phyloP scores from a whole-genome alignment of 106 monocot species.

The Xerophyta viscosa region DNA sequence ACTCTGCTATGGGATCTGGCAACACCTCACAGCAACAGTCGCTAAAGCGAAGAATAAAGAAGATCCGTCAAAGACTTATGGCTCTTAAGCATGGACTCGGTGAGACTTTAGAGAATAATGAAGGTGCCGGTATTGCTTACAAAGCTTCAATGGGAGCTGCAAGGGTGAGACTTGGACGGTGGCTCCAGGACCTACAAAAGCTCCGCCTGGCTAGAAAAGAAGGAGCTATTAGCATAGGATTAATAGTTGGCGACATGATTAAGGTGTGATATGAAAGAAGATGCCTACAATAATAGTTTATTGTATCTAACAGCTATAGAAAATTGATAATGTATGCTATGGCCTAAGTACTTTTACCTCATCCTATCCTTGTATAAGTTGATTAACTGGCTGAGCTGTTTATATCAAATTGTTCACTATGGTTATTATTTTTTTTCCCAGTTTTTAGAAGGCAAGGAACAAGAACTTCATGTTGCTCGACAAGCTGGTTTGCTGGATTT shows the following conservation, averaged over 20 bases:
- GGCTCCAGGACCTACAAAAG: conserved; percentile 92
- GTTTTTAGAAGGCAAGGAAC: conserved; percentile 89
- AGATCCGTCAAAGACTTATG: conserved; percentile 90
- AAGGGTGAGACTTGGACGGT: conserved; percentile 81
- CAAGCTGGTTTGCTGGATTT: conserved; percentile 94
- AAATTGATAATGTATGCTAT: no score
- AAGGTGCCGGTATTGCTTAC: conserved; percentile 49
- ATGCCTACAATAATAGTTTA: background rate
- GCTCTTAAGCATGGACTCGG: conserved; percentile 79
- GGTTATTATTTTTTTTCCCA: conserved; percentile 13
- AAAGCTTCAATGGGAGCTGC: conserved; percentile 56
- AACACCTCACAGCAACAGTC: conserved; percentile 38
- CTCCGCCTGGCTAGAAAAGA: conserved; percentile 90
- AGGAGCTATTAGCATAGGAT: conserved; percentile 84
- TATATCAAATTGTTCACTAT: no score
- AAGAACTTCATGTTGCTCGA: conserved; percentile 79
- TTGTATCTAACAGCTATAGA: no score
- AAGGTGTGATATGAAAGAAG: conserved; percentile 39
- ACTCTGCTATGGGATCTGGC: conserved; percentile 23
- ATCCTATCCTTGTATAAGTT: no score
- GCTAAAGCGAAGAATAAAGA: conserved; percentile 79
- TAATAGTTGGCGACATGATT: conserved; percentile 73
- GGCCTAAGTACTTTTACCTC: no score
- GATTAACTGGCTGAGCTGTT: no score
- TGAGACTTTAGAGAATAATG: conserved; percentile 52